Conservation (phyloP, 306 rosid species). For the Morella rubra region DNA sequence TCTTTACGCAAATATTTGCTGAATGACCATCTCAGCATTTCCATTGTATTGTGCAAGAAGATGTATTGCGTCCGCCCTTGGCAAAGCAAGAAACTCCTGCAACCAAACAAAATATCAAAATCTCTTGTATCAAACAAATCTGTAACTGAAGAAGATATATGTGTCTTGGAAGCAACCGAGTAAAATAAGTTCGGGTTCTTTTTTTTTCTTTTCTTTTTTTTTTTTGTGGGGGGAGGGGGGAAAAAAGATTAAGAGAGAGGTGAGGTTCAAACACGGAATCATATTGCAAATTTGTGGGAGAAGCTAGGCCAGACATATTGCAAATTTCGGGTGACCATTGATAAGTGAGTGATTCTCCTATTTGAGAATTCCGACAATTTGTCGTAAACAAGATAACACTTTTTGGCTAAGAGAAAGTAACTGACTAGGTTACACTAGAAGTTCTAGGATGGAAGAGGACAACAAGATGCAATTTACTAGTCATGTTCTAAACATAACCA, state of each 20-base stretch:
- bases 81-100: conserved; percentile 96
- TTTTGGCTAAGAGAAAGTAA: neutral
- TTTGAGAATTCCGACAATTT: neutral
- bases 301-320: neutral
- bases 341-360: neutral
- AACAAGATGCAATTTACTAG: too few relatives aligned
- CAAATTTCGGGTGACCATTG: neutral
- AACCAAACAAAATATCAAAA: conserved; percentile 15
- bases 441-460: neutral
- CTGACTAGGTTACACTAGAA: too few relatives aligned
- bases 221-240: too few relatives aligned
- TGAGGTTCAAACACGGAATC: too few relatives aligned
- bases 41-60: conserved; percentile 94
- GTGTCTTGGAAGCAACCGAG: too few relatives aligned
- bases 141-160: neutral
- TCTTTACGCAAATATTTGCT: conserved; percentile 74
- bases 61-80: conserved; percentile 98
- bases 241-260: too few relatives aligned
- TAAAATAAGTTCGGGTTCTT: too few relatives aligned
- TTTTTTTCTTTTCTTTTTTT: too few relatives aligned
- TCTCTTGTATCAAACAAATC: neutral
- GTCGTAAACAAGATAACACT: neutral
- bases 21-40: conserved; percentile 91
- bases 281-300: neutral
- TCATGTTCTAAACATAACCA: neutral